A percentile compares a stretch with the other conserved stretches of the same genome.
These are phyloP conservation scores for Epichloe scottii DNA, from an alignment of 2,329 filamentous ascomycete genomes.

Conservation along the genomic window DNA sequence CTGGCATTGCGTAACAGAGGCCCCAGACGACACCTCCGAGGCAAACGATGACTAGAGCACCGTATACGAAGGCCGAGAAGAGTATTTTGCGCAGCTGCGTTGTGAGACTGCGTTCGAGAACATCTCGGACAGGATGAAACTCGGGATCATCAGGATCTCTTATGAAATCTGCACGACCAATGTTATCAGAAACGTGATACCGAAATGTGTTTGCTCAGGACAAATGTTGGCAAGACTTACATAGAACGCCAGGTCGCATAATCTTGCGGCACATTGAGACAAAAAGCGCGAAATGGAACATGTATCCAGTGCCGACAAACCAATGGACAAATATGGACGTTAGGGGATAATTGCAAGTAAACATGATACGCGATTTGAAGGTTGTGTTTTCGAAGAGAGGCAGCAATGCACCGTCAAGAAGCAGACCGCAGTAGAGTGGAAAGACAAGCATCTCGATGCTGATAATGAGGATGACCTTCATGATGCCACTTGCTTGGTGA, in stretches of 20 bases:
- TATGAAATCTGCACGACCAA: conserved; percentile 61
- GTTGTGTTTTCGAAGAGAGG: conserved; percentile 79
- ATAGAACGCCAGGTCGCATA: conserved; percentile 86
- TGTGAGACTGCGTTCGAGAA: conserved; percentile 81
- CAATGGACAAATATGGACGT: conserved; percentile 95
- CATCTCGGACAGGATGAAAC: conserved; percentile 94
- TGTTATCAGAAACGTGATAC: neutral
- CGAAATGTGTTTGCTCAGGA: neutral
- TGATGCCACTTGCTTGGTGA: conserved; percentile 86
- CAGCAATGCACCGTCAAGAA: conserved; percentile 78
- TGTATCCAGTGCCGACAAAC: conserved; percentile 98
- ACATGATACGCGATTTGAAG: conserved; percentile 62
- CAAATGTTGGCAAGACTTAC: conserved; percentile 37
- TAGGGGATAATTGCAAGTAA: conserved; percentile 65
- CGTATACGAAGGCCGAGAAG: conserved; percentile 92
- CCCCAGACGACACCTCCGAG: conserved; percentile 93
- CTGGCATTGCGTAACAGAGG: conserved; percentile 53
- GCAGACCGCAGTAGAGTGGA: conserved; percentile 84
- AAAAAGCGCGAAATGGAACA: conserved; percentile 99
- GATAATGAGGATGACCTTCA: conserved; percentile 97
- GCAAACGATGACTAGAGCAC: conserved; percentile 81
- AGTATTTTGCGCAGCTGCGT: conserved; percentile 93
- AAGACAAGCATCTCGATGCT: conserved; percentile 98
- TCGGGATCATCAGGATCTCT: conserved; percentile 95
- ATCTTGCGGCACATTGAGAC: conserved; percentile 99